Evolutionary conservation across 805 yeast species (phyloP).

Genomic region (Yarrowia osloensis): DNA sequence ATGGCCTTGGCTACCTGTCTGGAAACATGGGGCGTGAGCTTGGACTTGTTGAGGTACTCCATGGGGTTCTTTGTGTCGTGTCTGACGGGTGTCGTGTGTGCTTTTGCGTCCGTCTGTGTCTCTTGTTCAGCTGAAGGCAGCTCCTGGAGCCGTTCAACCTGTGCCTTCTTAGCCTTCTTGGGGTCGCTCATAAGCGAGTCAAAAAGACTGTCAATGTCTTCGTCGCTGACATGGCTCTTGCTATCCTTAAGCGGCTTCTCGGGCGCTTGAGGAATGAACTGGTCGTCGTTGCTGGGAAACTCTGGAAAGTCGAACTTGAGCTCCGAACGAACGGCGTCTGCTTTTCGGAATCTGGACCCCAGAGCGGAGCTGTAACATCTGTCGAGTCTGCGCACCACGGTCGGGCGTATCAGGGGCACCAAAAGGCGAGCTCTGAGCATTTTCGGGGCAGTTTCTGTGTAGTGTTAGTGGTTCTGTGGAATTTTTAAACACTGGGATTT

Average conservation of each 20-base stretch:
- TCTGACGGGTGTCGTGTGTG: neutral
- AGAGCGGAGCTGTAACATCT: neutral
- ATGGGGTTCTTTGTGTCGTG: neutral
- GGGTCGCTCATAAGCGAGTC: conserved; percentile 3
- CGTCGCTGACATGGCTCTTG: neutral
- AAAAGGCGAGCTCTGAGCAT: conserved; percentile 12
- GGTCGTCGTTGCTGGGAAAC: neutral
- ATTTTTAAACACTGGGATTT: neutral
- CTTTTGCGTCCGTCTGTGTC: neutral
- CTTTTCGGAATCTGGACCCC: neutral
- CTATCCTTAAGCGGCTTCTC: neutral
- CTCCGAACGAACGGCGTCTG: neutral
- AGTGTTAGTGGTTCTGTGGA: neutral
- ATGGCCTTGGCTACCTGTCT: neutral
- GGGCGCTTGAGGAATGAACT: neutral
- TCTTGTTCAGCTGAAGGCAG: neutral
- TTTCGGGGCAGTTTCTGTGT: conserved; percentile 1
- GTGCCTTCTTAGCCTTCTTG: neutral
- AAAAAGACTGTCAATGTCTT: conserved; percentile 1
- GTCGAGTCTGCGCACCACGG: neutral
- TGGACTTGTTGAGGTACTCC: conserved; percentile 8
- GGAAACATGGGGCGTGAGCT: neutral
- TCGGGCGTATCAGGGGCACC: conserved; percentile 8
- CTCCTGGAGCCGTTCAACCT: neutral
- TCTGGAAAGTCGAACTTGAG: conserved; percentile 3